Base-by-base conservation (phyloP, 768 basidiomycete genomes). In the Trametopsis cervina region DNA sequence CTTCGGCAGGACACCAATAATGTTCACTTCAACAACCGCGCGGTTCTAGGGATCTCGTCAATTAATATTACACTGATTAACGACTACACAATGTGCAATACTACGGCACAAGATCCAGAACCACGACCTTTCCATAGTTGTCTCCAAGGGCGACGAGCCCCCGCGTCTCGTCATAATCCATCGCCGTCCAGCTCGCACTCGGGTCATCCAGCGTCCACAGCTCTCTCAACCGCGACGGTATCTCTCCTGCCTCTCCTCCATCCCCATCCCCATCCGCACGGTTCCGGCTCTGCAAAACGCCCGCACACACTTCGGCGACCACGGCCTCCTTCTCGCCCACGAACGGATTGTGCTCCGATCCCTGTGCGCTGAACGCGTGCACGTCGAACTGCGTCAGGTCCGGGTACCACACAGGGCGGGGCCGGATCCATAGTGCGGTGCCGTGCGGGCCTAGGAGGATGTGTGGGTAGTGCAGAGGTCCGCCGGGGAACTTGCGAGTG, bases 381-480 rank as follows among this genome's bases (percentile, higher is more conserved):
- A 64, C 41, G 59, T 59, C 56, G 47, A 55, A 37, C 40, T 53
- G 27, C 60, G 55, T 52, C 50, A 57, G 53, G 73, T 52, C 50
- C 72, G 63, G 22, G 74, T 75, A 1, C 55, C 66, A 50, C 67
- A 69, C 54, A 73, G 73, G 48, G 63, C 71, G 21, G 11, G 83
- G 83, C 47, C 75, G 74, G 20, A 83, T 70, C 81, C 82, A 85
- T 6, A 76, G 66, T 2, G 81, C 81, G 0, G 81, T 81, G 4
- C 80, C 80, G 51, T 71, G 63, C 7, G 64, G 58, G 1, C 82
- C 81, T 24, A 84, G 67, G 15, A 71, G 61, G 48, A 85, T 70
- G 50, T 72, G 66, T 11, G 71, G 69, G 53, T 78, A 83, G 26
- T 74, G 72, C 11, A 83, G 66, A 11, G 74, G 64, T 4, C 83